Conservation (phyloP, 2,329 filamentous ascomycete genomes). For the Cryoendolithus antarcticus region DNA sequence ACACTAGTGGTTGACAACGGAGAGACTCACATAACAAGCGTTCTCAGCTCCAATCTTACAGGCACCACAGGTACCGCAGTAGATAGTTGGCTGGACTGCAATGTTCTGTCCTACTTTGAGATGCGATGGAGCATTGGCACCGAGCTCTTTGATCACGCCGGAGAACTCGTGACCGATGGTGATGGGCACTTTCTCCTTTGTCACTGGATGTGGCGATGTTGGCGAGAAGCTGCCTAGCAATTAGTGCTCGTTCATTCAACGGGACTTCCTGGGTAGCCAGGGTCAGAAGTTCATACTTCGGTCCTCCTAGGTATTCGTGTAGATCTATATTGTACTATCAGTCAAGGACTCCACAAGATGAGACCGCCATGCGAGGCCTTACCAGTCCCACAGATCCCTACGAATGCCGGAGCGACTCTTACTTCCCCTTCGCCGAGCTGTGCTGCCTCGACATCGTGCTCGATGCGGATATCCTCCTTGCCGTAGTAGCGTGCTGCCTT, state of each 20-base stretch:
- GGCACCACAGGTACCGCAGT: constrained; percentile 43
- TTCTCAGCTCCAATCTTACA: constrained; percentile 44
- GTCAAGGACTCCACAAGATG: constrained; percentile 5
- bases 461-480: constrained; percentile 43
- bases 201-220: constrained; percentile 43
- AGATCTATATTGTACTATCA: constrained; percentile 26
- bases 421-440: constrained; percentile 36
- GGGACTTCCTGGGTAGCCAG: background rate
- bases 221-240: constrained; percentile 34
- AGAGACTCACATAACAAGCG: too few relatives aligned
- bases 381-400: constrained; percentile 43
- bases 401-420: constrained; percentile 30
- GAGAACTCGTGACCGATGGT: constrained; percentile 54
- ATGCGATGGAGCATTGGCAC: constrained; percentile 20
- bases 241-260: background rate
- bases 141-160: constrained; percentile 47
- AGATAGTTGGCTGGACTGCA: constrained; percentile 48
- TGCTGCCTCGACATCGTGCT: constrained; percentile 37
- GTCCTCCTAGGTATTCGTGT: constrained; percentile 39
- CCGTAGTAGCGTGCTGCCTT: constrained; percentile 44
- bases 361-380: background rate
- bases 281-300: constrained; percentile 18
- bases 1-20: too few relatives aligned
- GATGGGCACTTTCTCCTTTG: constrained; percentile 44
- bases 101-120: constrained; percentile 45